Base-by-base conservation (phyloP, 495 filamentous ascomycete genomes). In the Rostrohypoxylon terebratum region DNA sequence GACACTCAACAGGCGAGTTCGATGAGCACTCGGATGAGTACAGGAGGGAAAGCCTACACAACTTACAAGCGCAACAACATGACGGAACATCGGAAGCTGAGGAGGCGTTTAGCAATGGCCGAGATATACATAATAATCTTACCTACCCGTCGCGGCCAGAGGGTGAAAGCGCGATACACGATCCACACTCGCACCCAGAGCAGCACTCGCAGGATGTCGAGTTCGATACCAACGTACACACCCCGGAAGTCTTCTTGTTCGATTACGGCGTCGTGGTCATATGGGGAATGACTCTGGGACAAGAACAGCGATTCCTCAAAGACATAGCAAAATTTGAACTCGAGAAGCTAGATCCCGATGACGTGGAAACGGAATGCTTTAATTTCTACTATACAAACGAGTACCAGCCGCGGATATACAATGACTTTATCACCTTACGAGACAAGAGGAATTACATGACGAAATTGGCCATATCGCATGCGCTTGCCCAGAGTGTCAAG, bases 231-330 rank as follows among this genome's bases (percentile, higher is more conserved):
- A 85, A 78, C 63, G 92, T 98, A 10, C 93, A 97, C 77, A 97
- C 90, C 1, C 94, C 95, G 0, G 96, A 99, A 79, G 86, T 98
- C 9, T 98, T 99, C 79, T 86, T 99, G 21, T 99, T 97, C 77
- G 91, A 97, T 72, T 99, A 99, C 75, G 96, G 96, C 44, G 96
- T 97, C n/a, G 92, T 97, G n/a, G 96, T 99, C n/a, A 94, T 98
- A 78, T 99, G 96, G 96, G 96, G 96, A 66, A 97, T 99, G 95
- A 90, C 92, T 0, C 80, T 91, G 7, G 83, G 87, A 7, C 90
- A 99, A 69, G 96, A 99, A 79, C 88, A 91, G 51, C 86, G 91
- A 23, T 97, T 99, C 75, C 83, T 99, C 4, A 95, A 94, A 65
- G 96, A 99, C 72, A 91, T 98, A 57, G 90, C 92, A n/a, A 97